These are phyloP conservation scores for Cydonia oblonga DNA, from an alignment of 331 rosid genomes.

Conservation along the genomic window DNA sequence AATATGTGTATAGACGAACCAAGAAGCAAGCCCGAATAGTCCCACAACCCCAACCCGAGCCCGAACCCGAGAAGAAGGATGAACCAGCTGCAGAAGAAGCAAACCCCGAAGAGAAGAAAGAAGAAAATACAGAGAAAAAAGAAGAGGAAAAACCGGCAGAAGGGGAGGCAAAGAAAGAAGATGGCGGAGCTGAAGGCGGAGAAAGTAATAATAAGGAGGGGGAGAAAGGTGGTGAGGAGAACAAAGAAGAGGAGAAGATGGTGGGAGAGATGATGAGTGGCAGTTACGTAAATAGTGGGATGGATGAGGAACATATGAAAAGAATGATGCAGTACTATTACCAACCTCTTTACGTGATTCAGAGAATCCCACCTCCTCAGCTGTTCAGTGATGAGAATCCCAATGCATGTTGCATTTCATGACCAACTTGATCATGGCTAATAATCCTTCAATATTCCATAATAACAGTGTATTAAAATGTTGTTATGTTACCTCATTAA, in stretches of 20 bases:
- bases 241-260: conserved; percentile 22
- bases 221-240: conserved; percentile 29
- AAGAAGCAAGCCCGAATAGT: conserved; percentile 76
- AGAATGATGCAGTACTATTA: conserved; percentile 61
- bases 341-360: conserved; percentile 54
- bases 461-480: not conserved
- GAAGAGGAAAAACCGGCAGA: conserved; percentile 27
- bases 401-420: conserved; percentile 74
- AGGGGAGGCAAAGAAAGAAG: conserved; percentile 14
- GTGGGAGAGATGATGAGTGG: conserved; percentile 11
- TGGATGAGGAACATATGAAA: conserved; percentile 56
- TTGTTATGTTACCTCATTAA: not conserved
- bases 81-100: conserved; percentile 23
- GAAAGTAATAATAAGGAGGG: conserved; percentile 2
- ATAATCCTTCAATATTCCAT: not conserved
- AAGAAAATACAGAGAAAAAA: conserved; percentile 5
- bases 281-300: not conserved
- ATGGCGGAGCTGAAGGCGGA: conserved; percentile 13
- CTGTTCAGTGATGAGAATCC: conserved; percentile 90
- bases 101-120: conserved; percentile 18
- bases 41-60: conserved; percentile 41
- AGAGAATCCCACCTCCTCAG: conserved; percentile 82
- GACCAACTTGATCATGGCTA: not conserved
- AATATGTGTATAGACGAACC: conserved; percentile 74
- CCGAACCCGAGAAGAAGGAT: conserved; percentile 41